phyloP scores from a whole-genome alignment of 495 filamentous ascomycete genomes.

The Penicillium taxi region DNA sequence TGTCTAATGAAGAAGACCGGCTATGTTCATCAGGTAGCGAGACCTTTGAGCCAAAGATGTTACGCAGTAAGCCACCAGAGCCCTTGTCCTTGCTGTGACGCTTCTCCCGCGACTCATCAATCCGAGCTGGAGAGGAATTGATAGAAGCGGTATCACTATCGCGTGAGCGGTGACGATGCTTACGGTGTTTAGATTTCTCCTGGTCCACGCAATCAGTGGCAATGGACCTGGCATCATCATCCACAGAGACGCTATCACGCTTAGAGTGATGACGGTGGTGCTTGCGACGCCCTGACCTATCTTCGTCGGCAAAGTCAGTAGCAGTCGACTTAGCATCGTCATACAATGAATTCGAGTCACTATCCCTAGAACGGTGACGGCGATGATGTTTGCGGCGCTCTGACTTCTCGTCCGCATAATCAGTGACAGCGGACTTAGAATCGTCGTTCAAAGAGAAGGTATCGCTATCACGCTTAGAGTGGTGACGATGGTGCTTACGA shows the following conservation, averaged over 20 bases:
- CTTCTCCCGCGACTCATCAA: constrained; percentile 25
- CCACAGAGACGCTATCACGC: constrained; percentile 15
- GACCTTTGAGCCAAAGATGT: constrained; percentile 32
- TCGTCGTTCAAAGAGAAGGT: constrained; percentile 6
- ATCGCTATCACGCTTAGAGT: constrained; percentile 21
- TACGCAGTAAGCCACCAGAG: constrained; percentile 29
- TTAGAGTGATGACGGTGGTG: constrained; percentile 21
- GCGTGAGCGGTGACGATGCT: constrained; percentile 20
- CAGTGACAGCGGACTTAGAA: constrained; percentile 1
- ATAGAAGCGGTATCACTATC: constrained; percentile 27
- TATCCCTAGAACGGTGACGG: not conserved
- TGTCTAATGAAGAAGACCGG: constrained; percentile 29
- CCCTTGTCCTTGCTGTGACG: constrained; percentile 26
- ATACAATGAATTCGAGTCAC: not conserved
- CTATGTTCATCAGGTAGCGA: constrained; percentile 25
- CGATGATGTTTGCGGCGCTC: constrained; percentile 19
- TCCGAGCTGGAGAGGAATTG: constrained; percentile 27
- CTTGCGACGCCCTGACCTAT: constrained; percentile 19
- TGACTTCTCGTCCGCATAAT: constrained; percentile 12
- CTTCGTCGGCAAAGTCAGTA: constrained; percentile 9
- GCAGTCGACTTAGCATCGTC: constrained; percentile 8
- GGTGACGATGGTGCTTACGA: constrained; percentile 18
- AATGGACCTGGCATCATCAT: constrained; percentile 17
- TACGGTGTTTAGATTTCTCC: constrained; percentile 14
- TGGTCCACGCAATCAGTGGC: constrained; percentile 12